Percentiles rank a stretch among this genome's conserved stretches.
These are phyloP conservation scores for Aphanomyces cochlioides DNA, from an alignment of 352 stramenopile genomes.

Conservation along the genomic window DNA sequence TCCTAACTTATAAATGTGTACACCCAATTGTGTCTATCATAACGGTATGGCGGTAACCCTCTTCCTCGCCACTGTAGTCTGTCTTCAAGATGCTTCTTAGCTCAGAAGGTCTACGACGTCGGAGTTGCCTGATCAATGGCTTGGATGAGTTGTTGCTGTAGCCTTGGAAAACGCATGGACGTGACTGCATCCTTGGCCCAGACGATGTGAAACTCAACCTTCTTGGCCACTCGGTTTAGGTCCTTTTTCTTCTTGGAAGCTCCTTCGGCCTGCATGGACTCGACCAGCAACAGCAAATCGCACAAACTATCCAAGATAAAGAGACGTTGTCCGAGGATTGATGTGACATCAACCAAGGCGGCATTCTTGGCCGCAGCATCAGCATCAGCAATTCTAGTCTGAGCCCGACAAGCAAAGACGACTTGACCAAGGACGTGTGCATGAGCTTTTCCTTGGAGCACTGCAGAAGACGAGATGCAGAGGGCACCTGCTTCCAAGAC, in stretches of 20 bases:
- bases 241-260: not conserved
- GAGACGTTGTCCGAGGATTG: slow-evolving; percentile 39
- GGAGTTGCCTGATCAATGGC: not conserved
- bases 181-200: slow-evolving; percentile 34
- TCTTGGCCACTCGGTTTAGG: slow-evolving; percentile 38
- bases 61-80: too few relatives aligned
- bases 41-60: not conserved
- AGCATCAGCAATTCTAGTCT: slow-evolving; percentile 33
- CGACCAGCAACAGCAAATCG: slow-evolving; percentile 47
- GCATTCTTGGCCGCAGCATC: slow-evolving; percentile 16
- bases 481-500: slow-evolving; percentile 42
- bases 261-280: not conserved
- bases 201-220: slow-evolving; percentile 56
- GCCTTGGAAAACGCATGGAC: not conserved
- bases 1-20: slow-evolving; percentile 31
- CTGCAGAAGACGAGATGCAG: slow-evolving; percentile 47
- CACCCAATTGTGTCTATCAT: not conserved
- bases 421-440: slow-evolving; percentile 51
- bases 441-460: slow-evolving; percentile 47
- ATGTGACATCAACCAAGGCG: slow-evolving; percentile 44
- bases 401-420: slow-evolving; percentile 21
- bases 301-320: slow-evolving; percentile 68
- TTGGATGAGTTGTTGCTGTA: not conserved
- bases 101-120: not conserved
- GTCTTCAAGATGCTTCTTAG: too few relatives aligned